phyloP scores from a whole-genome alignment of 352 stramenopile species.

The Pythium aristosporum region DNA sequence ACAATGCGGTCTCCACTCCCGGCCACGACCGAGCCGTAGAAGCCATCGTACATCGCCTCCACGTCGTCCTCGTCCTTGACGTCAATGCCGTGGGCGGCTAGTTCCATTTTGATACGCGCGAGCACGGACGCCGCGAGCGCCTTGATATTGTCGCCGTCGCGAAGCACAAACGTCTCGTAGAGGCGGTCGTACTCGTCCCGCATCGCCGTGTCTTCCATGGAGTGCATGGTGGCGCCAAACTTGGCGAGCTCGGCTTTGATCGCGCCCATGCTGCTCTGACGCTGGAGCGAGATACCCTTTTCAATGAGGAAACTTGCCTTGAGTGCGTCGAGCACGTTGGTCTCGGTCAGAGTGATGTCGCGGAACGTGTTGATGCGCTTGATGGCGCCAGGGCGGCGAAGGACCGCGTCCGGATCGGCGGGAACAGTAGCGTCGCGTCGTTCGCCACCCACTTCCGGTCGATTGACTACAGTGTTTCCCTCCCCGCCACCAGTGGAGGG shows the following conservation, averaged over 20 bases:
- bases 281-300: constrained; percentile 64
- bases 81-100: constrained; percentile 52
- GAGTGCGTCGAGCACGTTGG: constrained; percentile 52
- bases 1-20: constrained; percentile 60
- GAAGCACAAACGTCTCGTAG: constrained; percentile 68
- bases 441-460: no score
- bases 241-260: constrained; percentile 56
- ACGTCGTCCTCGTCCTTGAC: constrained; percentile 50
- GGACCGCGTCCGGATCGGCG: background rate
- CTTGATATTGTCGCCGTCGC: constrained; percentile 67
- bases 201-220: constrained; percentile 22
- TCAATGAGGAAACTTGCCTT: constrained; percentile 66
- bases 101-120: constrained; percentile 64
- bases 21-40: constrained; percentile 51
- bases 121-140: constrained; percentile 53
- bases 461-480: no score
- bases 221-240: constrained; percentile 42
- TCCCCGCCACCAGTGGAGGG: no score
- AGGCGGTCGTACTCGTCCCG: constrained; percentile 47
- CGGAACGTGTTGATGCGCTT: constrained; percentile 47
- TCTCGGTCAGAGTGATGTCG: constrained; percentile 51
- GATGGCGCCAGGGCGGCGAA: constrained; percentile 13
- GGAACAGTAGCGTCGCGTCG: background rate
- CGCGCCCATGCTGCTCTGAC: constrained; percentile 34
- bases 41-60: constrained; percentile 65